Evolutionary conservation across 2,329 filamentous ascomycete species (phyloP), one percentile per base, ranked within the genome.

Genomic region (Curvularia hawaiiensis): DNA sequence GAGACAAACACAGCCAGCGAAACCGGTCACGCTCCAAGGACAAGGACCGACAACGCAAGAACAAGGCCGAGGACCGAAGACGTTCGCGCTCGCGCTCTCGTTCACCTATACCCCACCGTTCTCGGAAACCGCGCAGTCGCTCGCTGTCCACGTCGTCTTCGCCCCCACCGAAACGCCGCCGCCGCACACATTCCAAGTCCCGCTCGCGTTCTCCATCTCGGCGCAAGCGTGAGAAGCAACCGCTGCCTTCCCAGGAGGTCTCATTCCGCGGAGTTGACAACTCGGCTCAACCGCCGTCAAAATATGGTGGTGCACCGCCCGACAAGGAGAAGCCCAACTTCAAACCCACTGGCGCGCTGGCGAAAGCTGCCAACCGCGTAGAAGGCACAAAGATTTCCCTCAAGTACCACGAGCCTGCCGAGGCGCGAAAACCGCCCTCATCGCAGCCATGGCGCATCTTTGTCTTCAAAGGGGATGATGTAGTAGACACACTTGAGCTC

Each of bases 361-460:
- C 95, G 3, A 91, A 92, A 44, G 92, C 92, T 63, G 92, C 92
- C 50, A 98, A 99, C 75, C 87, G 87, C 8, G 87, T 96, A 61
- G 85, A 85, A 10, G 91, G 91, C 56, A 89, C 88, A 3, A 84
- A 84, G 22, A 88, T 97, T 53, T 87, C 91, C 3, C 85, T 99
- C 46, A 98, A 98, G 80, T 99, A 99, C 77, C 91, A 97, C 79
- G 95, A 99, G 77, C 95, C 95, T 1, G 80, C 91, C 11, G 95
- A 99, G 79, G 91, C 94, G 49, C 90, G 95, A 58, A 97, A 97
- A 67, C 91, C 95, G 0, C 84, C 93, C 0, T 72, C 89, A 0
- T 88, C 87, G 53, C 88, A 95, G 65, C 80, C 86, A 56, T 99
- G 94, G 94, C 90, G 91, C 59, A 81, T 99, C 47, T 98, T 96